These are phyloP conservation scores for Dendrobium chrysotoxum DNA, from an alignment of 106 monocot species.

Conservation along the genomic window DNA sequence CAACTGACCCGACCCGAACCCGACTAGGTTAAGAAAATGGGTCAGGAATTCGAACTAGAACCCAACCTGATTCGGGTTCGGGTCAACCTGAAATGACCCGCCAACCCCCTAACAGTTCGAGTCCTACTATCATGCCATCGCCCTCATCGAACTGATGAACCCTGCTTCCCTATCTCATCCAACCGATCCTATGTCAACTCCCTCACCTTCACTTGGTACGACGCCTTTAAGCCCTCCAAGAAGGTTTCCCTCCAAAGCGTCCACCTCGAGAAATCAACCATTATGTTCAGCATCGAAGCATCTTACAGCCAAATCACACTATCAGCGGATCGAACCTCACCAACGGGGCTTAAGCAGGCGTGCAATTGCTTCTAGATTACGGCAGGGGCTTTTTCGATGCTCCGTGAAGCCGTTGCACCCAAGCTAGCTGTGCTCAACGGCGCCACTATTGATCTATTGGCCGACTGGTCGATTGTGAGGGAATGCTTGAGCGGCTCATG, in stretches of 20 bases:
- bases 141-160: conserved; percentile 51
- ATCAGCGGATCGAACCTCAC: conserved; percentile 26
- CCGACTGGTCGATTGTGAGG: conserved; percentile 48
- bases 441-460: conserved; percentile 45
- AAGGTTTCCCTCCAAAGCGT: conserved; percentile 47
- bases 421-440: conserved; percentile 13
- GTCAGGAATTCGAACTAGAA: too few relatives aligned
- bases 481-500: conserved; percentile 84
- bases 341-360: conserved; percentile 45
- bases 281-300: conserved; percentile 76
- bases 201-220: conserved; percentile 78
- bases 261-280: conserved; percentile 61
- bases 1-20: too few relatives aligned
- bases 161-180: conserved; percentile 50
- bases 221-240: conserved; percentile 66
- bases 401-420: conserved; percentile 18
- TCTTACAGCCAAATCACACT: conserved; percentile 64
- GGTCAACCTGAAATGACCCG: too few relatives aligned
- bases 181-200: conserved; percentile 27
- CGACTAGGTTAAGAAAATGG: too few relatives aligned
- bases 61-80: too few relatives aligned
- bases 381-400: conserved; percentile 50
- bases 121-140: conserved; percentile 54
- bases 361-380: conserved; percentile 57
- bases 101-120: too few relatives aligned